phyloP scores from a whole-genome alignment of 2,329 filamentous ascomycete species.

The Diaporthe eres region DNA sequence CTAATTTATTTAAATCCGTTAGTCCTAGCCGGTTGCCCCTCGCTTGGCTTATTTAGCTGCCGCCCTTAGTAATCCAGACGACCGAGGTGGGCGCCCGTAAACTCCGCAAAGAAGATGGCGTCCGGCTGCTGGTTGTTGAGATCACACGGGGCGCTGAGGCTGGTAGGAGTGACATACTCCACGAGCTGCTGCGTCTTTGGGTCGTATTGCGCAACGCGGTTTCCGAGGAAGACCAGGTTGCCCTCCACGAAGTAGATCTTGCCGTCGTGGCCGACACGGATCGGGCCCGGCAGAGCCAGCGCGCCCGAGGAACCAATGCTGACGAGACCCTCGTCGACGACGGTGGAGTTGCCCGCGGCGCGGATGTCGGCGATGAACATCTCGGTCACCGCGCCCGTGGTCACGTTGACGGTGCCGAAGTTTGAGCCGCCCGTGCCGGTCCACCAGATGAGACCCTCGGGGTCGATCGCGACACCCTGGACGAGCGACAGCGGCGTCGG shows the following conservation, averaged over 20 bases:
- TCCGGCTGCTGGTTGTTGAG: constrained; percentile 29
- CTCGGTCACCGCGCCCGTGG: constrained; percentile 24
- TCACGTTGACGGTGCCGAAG: constrained; percentile 24
- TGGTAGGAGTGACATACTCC: constrained; percentile 23
- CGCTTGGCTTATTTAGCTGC: not conserved
- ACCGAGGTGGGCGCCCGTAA: constrained; percentile 5
- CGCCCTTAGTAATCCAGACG: constrained; percentile 6
- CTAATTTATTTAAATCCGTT: not conserved
- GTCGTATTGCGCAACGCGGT: constrained; percentile 31
- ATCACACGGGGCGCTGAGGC: constrained; percentile 15
- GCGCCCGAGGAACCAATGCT: constrained; percentile 12
- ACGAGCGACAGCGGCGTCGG: constrained; percentile 18
- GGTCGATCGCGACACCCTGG: constrained; percentile 3
- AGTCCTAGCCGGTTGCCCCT: not conserved
- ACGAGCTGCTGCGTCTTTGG: constrained; percentile 24
- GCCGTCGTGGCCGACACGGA: constrained; percentile 20
- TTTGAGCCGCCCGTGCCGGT: constrained; percentile 5
- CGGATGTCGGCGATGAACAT: constrained; percentile 29
- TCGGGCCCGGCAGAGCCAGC: not conserved
- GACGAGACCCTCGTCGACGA: not conserved
- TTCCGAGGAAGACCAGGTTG: constrained; percentile 27
- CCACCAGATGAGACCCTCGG: constrained; percentile 25
- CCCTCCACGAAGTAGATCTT: constrained; percentile 30
- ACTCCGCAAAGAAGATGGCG: constrained; percentile 21
- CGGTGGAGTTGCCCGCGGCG: constrained; percentile 24